A percentile compares a stretch with the other conserved stretches of the same genome.
These are phyloP conservation scores for Xylariaceae sp. DNA, from an alignment of 2,329 filamentous ascomycete species.

Conservation along the genomic window DNA sequence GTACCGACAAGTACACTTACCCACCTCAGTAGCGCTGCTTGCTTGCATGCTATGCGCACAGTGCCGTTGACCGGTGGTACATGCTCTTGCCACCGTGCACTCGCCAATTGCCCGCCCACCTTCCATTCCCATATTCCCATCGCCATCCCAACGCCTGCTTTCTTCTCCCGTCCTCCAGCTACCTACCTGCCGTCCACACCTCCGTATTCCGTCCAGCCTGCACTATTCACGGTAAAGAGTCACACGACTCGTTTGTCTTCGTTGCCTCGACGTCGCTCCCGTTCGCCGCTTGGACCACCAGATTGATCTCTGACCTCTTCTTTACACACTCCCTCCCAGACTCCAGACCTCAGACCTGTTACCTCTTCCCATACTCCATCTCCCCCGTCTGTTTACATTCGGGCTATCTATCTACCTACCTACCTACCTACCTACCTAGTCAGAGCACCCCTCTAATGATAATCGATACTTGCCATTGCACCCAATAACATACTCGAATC, in stretches of 20 bases:
- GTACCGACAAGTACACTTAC: neutral
- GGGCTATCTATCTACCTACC: neutral
- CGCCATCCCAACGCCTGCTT: constrained; percentile 14
- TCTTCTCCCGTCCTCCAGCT: neutral
- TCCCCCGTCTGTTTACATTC: neutral
- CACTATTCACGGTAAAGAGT: constrained; percentile 11
- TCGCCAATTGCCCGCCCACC: neutral
- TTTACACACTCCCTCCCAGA: neutral
- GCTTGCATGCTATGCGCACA: neutral
- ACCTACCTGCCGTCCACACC: constrained; percentile 3
- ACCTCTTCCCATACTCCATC: neutral
- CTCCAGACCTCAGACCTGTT: too few relatives aligned
- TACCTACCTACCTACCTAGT: neutral
- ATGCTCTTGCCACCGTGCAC: neutral
- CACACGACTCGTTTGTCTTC: constrained; percentile 8
- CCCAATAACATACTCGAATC: neutral
- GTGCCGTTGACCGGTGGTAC: neutral
- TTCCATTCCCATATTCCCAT: constrained; percentile 8
- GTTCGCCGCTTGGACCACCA: constrained; percentile 18
- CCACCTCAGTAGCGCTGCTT: neutral
- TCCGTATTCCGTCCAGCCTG: too few relatives aligned
- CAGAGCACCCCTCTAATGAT: constrained; percentile 7
- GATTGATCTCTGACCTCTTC: neutral
- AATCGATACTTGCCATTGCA: constrained; percentile 8
- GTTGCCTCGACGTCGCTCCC: constrained; percentile 19